phyloP scores from a whole-genome alignment of 768 basidiomycete genomes.

The Multifurca ochricompacta region DNA sequence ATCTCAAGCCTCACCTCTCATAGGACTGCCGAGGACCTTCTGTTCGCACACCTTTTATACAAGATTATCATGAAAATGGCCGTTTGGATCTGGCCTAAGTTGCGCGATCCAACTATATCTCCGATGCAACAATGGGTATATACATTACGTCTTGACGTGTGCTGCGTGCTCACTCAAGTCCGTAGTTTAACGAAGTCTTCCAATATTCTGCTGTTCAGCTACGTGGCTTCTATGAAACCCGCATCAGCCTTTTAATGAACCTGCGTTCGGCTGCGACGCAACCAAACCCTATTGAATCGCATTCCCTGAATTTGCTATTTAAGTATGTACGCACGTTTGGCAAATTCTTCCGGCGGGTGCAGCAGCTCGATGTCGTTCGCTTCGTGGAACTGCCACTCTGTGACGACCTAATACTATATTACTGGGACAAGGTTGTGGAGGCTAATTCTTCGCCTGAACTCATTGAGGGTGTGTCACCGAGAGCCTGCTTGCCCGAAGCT shows the following conservation, averaged over 20 bases:
- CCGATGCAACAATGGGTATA: conserved; percentile 49
- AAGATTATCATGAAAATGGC: conserved; percentile 68
- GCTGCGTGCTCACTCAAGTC: conserved; percentile 3
- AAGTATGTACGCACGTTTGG: conserved; percentile 66
- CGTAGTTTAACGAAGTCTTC: conserved; percentile 57
- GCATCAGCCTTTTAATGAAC: conserved; percentile 44
- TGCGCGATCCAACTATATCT: conserved; percentile 28
- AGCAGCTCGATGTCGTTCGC: conserved; percentile 48
- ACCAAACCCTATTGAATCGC: conserved; percentile 33
- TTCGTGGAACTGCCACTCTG: conserved; percentile 61
- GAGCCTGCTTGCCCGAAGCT: background rate
- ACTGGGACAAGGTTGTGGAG: conserved; percentile 73
- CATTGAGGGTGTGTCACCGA: conserved; percentile 42
- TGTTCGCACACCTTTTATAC: conserved; percentile 60
- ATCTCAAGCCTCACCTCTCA: conserved; percentile 31
- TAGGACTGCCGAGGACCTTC: conserved; percentile 39
- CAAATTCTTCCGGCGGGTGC: conserved; percentile 71
- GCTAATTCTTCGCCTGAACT: conserved; percentile 49
- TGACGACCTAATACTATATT: conserved; percentile 63
- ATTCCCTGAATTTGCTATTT: conserved; percentile 50
- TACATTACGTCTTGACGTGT: conserved; percentile 5
- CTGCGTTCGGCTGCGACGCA: conserved; percentile 31
- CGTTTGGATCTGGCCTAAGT: conserved; percentile 57
- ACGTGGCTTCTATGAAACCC: conserved; percentile 46
- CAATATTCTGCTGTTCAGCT: conserved; percentile 50